phyloP scores from a whole-genome alignment of 2,329 filamentous ascomycete species.

The Stemphylium beticola region DNA sequence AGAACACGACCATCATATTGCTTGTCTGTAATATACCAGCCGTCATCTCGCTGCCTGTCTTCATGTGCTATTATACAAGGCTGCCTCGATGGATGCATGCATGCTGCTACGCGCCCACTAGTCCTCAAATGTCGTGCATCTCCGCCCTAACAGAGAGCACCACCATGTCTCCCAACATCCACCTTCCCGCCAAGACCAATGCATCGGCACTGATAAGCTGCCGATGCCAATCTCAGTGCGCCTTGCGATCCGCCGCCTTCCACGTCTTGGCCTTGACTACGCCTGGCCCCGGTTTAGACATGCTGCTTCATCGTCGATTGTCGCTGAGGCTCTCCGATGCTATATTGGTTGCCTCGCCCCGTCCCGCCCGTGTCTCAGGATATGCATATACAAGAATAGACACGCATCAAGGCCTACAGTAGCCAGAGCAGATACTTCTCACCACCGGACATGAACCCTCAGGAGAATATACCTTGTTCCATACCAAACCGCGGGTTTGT shows the following conservation, averaged over 20 bases:
- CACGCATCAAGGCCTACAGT: not conserved
- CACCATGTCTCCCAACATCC: not conserved
- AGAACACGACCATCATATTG: constrained; percentile 10
- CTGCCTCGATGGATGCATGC: not conserved
- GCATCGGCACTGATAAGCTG: constrained; percentile 1
- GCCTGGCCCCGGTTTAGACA: not conserved
- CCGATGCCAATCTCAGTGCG: not conserved
- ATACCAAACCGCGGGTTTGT: not conserved
- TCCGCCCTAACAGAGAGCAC: not conserved
- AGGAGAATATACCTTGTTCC: not conserved
- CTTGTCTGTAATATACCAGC: constrained; percentile 7
- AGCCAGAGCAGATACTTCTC: not conserved
- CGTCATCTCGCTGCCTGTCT: not conserved
- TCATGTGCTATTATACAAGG: not conserved
- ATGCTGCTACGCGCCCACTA: not conserved
- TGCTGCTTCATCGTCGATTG: not conserved
- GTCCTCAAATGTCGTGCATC: not conserved
- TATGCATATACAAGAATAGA: constrained; percentile 5
- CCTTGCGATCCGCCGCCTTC: no score
- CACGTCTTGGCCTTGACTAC: not conserved
- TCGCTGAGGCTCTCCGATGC: no score
- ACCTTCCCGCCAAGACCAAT: not conserved
- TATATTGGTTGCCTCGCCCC: constrained; percentile 7
- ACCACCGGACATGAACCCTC: no score
- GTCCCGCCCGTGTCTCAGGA: constrained; percentile 10